Percentiles rank a stretch among this genome's conserved stretches.
phyloP scores from a whole-genome alignment of 371 early-diverging fungal species.

The Lichtheimia ramosa region DNA sequence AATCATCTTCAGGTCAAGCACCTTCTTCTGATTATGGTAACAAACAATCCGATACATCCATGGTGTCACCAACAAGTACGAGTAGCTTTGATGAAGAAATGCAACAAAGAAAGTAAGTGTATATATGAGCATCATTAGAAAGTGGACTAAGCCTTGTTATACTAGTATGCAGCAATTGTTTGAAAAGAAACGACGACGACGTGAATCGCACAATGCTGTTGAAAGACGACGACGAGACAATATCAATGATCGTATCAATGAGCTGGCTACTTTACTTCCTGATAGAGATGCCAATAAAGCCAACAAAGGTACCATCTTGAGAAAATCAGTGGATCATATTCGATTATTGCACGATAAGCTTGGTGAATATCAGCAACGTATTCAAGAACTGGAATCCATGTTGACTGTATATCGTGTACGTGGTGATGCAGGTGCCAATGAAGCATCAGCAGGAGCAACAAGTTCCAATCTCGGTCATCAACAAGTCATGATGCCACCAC shows the following conservation, averaged over 20 bases:
- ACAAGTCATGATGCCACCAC: constrained; percentile 6
- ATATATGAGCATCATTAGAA: neutral
- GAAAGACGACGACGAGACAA: constrained; percentile 93
- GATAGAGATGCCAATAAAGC: constrained; percentile 64
- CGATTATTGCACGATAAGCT: constrained; percentile 62
- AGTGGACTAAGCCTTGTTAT: constrained; percentile 1
- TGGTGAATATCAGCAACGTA: constrained; percentile 56
- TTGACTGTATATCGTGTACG: constrained; percentile 34
- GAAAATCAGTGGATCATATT: constrained; percentile 89
- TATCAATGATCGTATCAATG: constrained; percentile 91
- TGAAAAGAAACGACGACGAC: constrained; percentile 40
- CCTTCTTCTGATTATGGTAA: constrained; percentile 4
- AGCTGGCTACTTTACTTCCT: constrained; percentile 37
- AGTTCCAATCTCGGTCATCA: constrained; percentile 2
- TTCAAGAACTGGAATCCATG: constrained; percentile 67
- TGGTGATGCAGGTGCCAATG: neutral
- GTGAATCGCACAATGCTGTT: constrained; percentile 57
- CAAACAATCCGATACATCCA: constrained; percentile 5
- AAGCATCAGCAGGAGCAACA: neutral
- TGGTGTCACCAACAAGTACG: constrained; percentile 19
- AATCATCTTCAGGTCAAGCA: neutral
- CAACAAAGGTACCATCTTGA: constrained; percentile 82
- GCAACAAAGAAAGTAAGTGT: constrained; percentile 39
- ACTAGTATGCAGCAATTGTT: constrained; percentile 43
- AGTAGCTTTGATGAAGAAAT: constrained; percentile 38